Evolutionary conservation across 1,284 basidiomycete genomes (phyloP).

Genomic region (Ganoderma lingzhi): DNA sequence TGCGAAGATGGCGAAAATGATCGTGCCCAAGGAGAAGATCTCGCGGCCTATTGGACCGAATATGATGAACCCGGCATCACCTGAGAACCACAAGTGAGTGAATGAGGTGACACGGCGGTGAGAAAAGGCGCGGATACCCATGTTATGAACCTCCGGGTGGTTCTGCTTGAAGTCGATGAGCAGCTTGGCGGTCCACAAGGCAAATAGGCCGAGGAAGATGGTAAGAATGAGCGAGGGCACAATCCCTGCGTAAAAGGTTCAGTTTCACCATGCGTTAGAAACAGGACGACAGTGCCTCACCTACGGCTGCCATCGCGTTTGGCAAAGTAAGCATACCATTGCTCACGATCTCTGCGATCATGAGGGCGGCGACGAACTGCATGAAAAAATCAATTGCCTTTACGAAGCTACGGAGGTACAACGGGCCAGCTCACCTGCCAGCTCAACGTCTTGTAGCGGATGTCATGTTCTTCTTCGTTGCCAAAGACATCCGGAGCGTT

Average conservation of each 20-base stretch:
- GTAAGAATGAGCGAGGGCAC: conserved; percentile 62
- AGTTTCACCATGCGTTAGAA: background rate
- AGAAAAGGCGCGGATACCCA: conserved; percentile 45
- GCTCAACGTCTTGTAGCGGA: conserved; percentile 48
- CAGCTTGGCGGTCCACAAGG: conserved; percentile 59
- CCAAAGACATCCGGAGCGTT: conserved; percentile 43
- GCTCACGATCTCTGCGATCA: conserved; percentile 67
- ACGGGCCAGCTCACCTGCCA: conserved; percentile 52
- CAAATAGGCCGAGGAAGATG: conserved; percentile 59
- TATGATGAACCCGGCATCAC: conserved; percentile 62
- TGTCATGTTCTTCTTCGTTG: conserved; percentile 44
- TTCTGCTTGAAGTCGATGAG: conserved; percentile 65
- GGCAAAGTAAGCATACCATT: conserved; percentile 67
- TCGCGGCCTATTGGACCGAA: conserved; percentile 59
- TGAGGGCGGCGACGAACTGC: conserved; percentile 57
- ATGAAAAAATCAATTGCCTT: background rate
- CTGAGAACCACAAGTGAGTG: conserved; percentile 36
- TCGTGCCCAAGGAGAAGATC: conserved; percentile 53
- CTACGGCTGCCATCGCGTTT: conserved; percentile 60
- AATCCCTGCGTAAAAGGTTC: conserved; percentile 46
- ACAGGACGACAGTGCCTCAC: conserved; percentile 36
- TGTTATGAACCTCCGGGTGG: conserved; percentile 62
- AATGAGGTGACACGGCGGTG: background rate
- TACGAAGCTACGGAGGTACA: background rate
- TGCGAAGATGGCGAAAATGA: conserved; percentile 57